Evolutionary conservation across 1,139 yeast species (phyloP).

Genomic region (Pichia sp.): DNA sequence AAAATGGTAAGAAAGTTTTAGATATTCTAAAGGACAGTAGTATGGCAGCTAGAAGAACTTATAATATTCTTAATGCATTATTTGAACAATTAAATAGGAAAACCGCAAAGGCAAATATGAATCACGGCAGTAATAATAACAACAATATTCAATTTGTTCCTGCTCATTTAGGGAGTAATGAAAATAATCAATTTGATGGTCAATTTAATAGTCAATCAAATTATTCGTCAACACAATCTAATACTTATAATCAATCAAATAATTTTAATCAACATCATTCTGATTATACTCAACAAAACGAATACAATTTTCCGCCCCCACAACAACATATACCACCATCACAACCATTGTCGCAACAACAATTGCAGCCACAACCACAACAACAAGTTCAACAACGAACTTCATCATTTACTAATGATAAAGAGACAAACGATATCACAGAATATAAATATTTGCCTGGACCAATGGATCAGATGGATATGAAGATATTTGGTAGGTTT

Average conservation of each 20-base stretch:
- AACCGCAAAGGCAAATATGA: slow-evolving; percentile 39
- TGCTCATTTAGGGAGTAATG: slow-evolving; percentile 22
- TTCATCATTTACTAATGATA: background rate
- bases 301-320: background rate
- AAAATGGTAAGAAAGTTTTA: slow-evolving; percentile 69
- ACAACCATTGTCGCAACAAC: background rate
- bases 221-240: background rate
- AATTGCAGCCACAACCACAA: background rate
- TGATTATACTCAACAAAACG: background rate
- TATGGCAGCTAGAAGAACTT: slow-evolving; percentile 73
- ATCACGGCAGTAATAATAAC: background rate
- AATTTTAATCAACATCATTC: background rate
- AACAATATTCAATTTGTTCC: slow-evolving; percentile 20
- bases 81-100: slow-evolving; percentile 75
- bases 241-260: background rate
- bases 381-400: too few relatives aligned
- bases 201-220: background rate
- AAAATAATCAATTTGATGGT: background rate
- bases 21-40: slow-evolving; percentile 67
- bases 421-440: slow-evolving; percentile 7
- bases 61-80: slow-evolving; percentile 67
- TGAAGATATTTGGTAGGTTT: slow-evolving; percentile 75
- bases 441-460: slow-evolving; percentile 57
- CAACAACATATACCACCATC: background rate
- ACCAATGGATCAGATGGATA: slow-evolving; percentile 74